A percentile compares a stretch with the other conserved stretches of the same genome.
These are phyloP conservation scores for Termitomyces sp. DNA, from an alignment of 768 basidiomycete genomes.

Conservation along the genomic window DNA sequence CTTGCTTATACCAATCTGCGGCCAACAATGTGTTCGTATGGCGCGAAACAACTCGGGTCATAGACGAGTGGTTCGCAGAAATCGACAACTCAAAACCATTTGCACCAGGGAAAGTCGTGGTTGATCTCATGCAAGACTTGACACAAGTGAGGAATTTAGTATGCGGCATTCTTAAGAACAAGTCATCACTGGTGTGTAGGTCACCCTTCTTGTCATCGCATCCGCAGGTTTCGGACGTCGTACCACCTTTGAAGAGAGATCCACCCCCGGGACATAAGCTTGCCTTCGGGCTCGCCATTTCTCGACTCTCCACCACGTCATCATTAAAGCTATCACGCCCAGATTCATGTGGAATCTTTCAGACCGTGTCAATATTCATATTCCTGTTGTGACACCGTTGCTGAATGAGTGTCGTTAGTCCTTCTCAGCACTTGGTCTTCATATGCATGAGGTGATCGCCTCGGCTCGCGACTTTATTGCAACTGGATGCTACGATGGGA, in stretches of 20 bases:
- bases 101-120: background rate
- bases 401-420: slow-evolving; percentile 26
- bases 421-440: slow-evolving; percentile 33
- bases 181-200: slow-evolving; percentile 11
- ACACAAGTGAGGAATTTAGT: slow-evolving; percentile 21
- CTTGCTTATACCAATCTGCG: slow-evolving; percentile 21
- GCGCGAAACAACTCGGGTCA: slow-evolving; percentile 37
- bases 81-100: slow-evolving; percentile 22
- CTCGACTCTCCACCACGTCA: slow-evolving; percentile 26
- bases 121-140: slow-evolving; percentile 24
- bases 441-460: slow-evolving; percentile 40
- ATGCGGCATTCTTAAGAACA: background rate
- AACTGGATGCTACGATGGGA: slow-evolving; percentile 21
- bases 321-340: slow-evolving; percentile 30
- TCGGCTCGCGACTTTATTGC: slow-evolving; percentile 33
- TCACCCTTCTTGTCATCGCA: slow-evolving; percentile 36
- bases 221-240: slow-evolving; percentile 41
- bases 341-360: slow-evolving; percentile 30
- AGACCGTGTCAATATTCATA: slow-evolving; percentile 26
- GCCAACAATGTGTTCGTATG: slow-evolving; percentile 47
- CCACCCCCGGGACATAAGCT: slow-evolving; percentile 29
- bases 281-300: slow-evolving; percentile 32
- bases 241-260: slow-evolving; percentile 26
- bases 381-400: slow-evolving; percentile 34
- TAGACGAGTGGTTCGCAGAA: slow-evolving; percentile 40